phyloP scores from a whole-genome alignment of 495 filamentous ascomycete species.

The Darksidea phi region DNA sequence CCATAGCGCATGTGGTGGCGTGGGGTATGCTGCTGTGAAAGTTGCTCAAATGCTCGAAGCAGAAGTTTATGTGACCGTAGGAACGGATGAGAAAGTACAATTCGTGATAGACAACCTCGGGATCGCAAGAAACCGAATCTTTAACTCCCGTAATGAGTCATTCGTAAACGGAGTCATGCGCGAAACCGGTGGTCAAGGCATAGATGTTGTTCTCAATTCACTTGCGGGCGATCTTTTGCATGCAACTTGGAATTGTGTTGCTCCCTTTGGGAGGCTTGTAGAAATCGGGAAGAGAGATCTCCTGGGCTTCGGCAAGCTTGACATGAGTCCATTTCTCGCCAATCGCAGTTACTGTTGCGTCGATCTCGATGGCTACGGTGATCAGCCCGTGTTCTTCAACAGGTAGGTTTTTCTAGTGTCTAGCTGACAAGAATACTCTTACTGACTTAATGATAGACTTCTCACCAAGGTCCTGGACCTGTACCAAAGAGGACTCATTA shows the following conservation, averaged over 20 bases:
- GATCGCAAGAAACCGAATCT: constrained; percentile 10
- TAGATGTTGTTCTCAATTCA: constrained; percentile 26
- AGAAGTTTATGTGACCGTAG: constrained; percentile 27
- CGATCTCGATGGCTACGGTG: neutral
- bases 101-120: constrained; percentile 1
- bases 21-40: constrained; percentile 26
- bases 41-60: constrained; percentile 18
- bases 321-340: neutral
- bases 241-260: neutral
- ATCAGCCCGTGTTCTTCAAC: no score
- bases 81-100: constrained; percentile 8
- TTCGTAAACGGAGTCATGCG: neutral
- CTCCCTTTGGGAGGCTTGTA: neutral
- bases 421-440: no score
- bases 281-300: neutral
- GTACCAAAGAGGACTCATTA: neutral
- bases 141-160: constrained; percentile 2
- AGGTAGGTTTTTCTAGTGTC: no score
- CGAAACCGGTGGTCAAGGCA: constrained; percentile 13
- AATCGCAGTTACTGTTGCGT: neutral
- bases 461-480: neutral
- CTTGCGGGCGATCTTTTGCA: neutral
- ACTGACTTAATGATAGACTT: neutral
- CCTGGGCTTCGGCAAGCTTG: neutral
- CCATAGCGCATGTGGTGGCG: constrained; percentile 12